Evolutionary conservation across 2,329 filamentous ascomycete species (phyloP).

Genomic region (Coniochaeta hoffmannii): DNA sequence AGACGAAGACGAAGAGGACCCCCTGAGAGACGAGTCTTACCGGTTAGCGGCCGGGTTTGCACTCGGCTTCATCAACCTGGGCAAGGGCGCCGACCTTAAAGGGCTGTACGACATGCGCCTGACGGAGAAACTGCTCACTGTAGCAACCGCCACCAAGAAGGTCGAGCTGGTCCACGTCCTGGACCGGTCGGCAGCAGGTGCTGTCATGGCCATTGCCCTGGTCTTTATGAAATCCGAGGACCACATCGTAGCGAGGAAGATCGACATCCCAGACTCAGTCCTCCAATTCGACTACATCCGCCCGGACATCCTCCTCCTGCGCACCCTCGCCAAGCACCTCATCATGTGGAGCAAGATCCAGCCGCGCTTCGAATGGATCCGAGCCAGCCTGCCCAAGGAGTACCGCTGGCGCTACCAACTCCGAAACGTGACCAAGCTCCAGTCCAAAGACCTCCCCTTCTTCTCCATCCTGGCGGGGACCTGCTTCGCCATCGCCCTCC

Average conservation of each 20-base stretch:
- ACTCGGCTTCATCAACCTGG: constrained; percentile 89
- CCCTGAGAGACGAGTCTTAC: constrained; percentile 89
- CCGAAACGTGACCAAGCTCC: constrained; percentile 51
- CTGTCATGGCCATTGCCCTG: constrained; percentile 79
- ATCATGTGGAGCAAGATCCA: constrained; percentile 88
- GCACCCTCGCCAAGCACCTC: constrained; percentile 81
- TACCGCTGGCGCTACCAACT: constrained; percentile 60
- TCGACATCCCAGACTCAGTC: constrained; percentile 84
- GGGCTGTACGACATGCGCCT: constrained; percentile 91
- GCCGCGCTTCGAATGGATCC: constrained; percentile 68
- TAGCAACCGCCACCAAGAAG: constrained; percentile 84
- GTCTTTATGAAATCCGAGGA: constrained; percentile 98
- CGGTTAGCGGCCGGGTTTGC: constrained; percentile 89
- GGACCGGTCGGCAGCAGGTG: constrained; percentile 88
- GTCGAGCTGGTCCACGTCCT: constrained; percentile 89
- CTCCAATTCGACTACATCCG: constrained; percentile 94
- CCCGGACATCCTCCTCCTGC: constrained; percentile 83
- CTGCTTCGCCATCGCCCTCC: constrained; percentile 70
- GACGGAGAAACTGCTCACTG: constrained; percentile 75
- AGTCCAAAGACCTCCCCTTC: constrained; percentile 80
- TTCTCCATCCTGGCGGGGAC: constrained; percentile 88
- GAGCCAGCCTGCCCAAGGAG: constrained; percentile 60
- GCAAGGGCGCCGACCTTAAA: constrained; percentile 78
- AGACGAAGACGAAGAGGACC: constrained; percentile 72
- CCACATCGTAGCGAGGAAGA: constrained; percentile 75